Evolutionary conservation across 495 filamentous ascomycete genomes (phyloP).

Genomic region (Jackrogersella minutella): DNA sequence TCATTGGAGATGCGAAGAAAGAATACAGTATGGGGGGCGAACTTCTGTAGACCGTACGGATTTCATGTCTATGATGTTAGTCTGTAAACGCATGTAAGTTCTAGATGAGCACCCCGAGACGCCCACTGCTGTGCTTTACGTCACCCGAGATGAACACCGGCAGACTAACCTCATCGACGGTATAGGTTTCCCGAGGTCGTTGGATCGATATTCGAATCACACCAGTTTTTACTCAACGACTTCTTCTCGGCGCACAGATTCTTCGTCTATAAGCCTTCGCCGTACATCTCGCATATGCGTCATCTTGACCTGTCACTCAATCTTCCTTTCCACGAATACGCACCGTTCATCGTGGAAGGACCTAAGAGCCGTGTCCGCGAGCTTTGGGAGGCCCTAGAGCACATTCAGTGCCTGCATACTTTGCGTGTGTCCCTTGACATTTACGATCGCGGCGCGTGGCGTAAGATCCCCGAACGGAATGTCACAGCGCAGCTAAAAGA

Average conservation of each 20-base stretch:
- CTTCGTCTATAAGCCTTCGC: constrained; percentile 33
- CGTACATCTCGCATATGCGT: constrained; percentile 33
- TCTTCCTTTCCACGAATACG: constrained; percentile 40
- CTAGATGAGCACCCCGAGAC: not conserved
- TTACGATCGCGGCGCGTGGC: constrained; percentile 45
- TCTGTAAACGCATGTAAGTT: constrained; percentile 45
- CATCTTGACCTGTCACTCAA: constrained; percentile 42
- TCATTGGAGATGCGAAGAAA: constrained; percentile 46
- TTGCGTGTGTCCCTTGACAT: constrained; percentile 44
- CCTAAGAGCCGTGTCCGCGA: constrained; percentile 31
- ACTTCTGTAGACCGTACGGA: constrained; percentile 40
- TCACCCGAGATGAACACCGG: not conserved
- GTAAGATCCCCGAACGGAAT: constrained; percentile 39
- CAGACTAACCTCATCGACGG: not conserved
- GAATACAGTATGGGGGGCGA: constrained; percentile 30
- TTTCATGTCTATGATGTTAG: constrained; percentile 43
- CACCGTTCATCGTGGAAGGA: constrained; percentile 24
- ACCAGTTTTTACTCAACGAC: constrained; percentile 44
- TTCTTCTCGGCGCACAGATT: constrained; percentile 45
- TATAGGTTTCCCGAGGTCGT: constrained; percentile 43
- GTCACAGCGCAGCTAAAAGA: constrained; percentile 25
- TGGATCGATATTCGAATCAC: constrained; percentile 41
- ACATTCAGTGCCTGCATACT: constrained; percentile 39
- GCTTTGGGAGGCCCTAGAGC: constrained; percentile 19
- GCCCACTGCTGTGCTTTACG: not conserved